phyloP scores from a whole-genome alignment of 1,139 yeast species.

The Scheffersomyces segobiensis region DNA sequence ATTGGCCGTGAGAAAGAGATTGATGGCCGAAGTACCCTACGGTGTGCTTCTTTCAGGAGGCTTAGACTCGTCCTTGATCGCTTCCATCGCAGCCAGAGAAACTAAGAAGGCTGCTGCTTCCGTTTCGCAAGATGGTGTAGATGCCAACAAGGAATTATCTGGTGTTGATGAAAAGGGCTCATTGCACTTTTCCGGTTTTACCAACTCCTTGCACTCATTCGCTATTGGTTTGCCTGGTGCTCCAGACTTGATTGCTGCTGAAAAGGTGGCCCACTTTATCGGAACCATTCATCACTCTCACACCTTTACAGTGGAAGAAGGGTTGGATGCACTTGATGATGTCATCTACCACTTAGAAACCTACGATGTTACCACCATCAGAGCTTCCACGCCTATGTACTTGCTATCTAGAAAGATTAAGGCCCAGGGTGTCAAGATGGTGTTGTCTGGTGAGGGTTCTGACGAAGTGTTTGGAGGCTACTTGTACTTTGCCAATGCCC shows the following conservation, averaged over 20 bases:
- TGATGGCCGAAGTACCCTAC: slow-evolving; percentile 98
- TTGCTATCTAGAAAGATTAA: slow-evolving; percentile 92
- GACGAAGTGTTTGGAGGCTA: slow-evolving; percentile 99
- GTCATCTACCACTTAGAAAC: slow-evolving; percentile 96
- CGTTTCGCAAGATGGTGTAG: slow-evolving; percentile 45
- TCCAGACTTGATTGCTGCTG: slow-evolving; percentile 95
- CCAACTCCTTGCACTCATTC: slow-evolving; percentile 81
- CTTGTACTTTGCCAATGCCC: slow-evolving; percentile 96
- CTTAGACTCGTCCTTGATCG: slow-evolving; percentile 92
- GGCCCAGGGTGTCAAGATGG: slow-evolving; percentile 99
- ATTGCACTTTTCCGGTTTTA: slow-evolving; percentile 76
- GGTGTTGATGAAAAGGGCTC: slow-evolving; percentile 92
- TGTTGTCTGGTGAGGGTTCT: slow-evolving; percentile 96
- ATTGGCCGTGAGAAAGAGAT: slow-evolving; percentile 95
- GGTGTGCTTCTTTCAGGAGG: slow-evolving; percentile 98
- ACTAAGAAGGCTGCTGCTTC: slow-evolving; percentile 73
- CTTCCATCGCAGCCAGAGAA: slow-evolving; percentile 95
- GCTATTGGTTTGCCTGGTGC: slow-evolving; percentile 98
- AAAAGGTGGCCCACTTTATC: slow-evolving; percentile 91
- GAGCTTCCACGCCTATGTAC: slow-evolving; percentile 99
- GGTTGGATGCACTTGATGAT: slow-evolving; percentile 91
- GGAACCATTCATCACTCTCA: slow-evolving; percentile 98
- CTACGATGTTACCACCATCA: slow-evolving; percentile 95
- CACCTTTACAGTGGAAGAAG: slow-evolving; percentile 94
- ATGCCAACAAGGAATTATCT: slow-evolving; percentile 65